Conservation (phyloP, 2,329 filamentous ascomycete genomes). For the Polytolypa hystricis region DNA sequence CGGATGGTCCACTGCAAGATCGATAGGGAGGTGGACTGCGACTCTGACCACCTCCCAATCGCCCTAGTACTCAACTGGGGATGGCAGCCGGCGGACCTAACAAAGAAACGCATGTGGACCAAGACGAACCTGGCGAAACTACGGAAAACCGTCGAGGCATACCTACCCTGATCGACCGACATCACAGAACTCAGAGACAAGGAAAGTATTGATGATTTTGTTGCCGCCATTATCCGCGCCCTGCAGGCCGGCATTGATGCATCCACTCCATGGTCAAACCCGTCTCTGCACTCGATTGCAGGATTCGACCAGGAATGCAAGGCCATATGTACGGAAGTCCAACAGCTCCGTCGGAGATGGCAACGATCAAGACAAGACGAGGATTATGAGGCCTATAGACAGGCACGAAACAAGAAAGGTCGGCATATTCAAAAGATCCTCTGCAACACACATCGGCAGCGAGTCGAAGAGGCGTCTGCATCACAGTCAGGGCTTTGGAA, state of each 20-base stretch:
- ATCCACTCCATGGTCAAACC: conserved; percentile 18
- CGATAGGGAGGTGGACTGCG: conserved; percentile 13
- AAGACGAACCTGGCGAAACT: conserved; percentile 12
- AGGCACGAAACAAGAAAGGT: conserved; percentile 18
- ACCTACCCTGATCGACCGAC: conserved; percentile 1
- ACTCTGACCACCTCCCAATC: conserved; percentile 19
- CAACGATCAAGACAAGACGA: conserved; percentile 6
- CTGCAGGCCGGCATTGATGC: conserved; percentile 14
- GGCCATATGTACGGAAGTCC: conserved; percentile 5
- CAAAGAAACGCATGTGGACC: conserved; percentile 10
- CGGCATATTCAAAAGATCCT: conserved; percentile 14
- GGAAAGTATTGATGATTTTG: conserved; percentile 12
- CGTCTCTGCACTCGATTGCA: conserved; percentile 13
- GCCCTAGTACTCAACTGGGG: conserved; percentile 13
- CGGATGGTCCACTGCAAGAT: conserved; percentile 9
- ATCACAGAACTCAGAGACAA: conserved; percentile 8
- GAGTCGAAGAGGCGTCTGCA: conserved; percentile 15
- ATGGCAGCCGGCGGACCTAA: conserved; percentile 9
- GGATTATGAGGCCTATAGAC: conserved; percentile 8
- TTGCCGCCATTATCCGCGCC: conserved; percentile 12
- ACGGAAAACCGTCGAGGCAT: conserved; percentile 7
- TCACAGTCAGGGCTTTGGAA: conserved; percentile 15
- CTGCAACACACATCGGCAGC: conserved; percentile 12
- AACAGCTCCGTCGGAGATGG: conserved; percentile 4
- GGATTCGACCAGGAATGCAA: conserved; percentile 17